Percentiles rank a stretch among this genome's conserved stretches.
These are phyloP conservation scores for Penicillium taxi DNA, from an alignment of 495 filamentous ascomycete species.

Conservation along the genomic window DNA sequence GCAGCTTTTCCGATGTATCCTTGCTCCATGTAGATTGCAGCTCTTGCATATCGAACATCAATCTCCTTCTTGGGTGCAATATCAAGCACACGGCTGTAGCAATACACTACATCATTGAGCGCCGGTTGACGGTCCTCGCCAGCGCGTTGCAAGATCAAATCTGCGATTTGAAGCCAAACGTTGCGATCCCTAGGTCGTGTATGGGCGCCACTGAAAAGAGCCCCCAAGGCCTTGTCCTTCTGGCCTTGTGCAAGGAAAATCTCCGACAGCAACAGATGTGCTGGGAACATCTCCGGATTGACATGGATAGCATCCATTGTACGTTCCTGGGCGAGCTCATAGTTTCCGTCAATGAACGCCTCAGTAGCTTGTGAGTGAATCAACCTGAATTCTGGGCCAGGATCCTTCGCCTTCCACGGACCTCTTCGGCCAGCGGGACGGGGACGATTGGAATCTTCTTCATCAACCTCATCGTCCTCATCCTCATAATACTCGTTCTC, in stretches of 20 bases:
- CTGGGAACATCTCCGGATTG: constrained; percentile 75
- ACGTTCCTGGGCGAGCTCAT: constrained; percentile 53
- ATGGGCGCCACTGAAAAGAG: constrained; percentile 63
- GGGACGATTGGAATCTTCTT: constrained; percentile 31
- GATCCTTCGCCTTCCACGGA: constrained; percentile 64
- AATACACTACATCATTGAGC: constrained; percentile 53
- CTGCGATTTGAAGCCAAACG: constrained; percentile 62
- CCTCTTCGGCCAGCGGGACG: constrained; percentile 48
- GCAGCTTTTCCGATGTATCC: constrained; percentile 50
- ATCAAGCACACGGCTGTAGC: constrained; percentile 60
- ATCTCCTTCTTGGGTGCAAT: constrained; percentile 51
- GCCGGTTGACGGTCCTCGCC: constrained; percentile 44
- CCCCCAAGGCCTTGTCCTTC: constrained; percentile 56
- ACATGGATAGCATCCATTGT: constrained; percentile 63
- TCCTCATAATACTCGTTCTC: constrained; percentile 26
- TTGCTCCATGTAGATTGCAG: constrained; percentile 50
- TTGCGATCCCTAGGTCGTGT: constrained; percentile 58
- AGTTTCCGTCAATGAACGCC: constrained; percentile 59
- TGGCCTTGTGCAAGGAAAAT: constrained; percentile 63
- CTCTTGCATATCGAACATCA: constrained; percentile 53
- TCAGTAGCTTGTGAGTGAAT: constrained; percentile 61
- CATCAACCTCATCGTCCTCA: constrained; percentile 25
- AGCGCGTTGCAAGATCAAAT: constrained; percentile 55
- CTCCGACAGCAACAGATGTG: constrained; percentile 68
- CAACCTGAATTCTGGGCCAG: constrained; percentile 65